These are phyloP conservation scores for Inonotus obliquus DNA, from an alignment of 1,284 basidiomycete genomes.

Conservation along the genomic window DNA sequence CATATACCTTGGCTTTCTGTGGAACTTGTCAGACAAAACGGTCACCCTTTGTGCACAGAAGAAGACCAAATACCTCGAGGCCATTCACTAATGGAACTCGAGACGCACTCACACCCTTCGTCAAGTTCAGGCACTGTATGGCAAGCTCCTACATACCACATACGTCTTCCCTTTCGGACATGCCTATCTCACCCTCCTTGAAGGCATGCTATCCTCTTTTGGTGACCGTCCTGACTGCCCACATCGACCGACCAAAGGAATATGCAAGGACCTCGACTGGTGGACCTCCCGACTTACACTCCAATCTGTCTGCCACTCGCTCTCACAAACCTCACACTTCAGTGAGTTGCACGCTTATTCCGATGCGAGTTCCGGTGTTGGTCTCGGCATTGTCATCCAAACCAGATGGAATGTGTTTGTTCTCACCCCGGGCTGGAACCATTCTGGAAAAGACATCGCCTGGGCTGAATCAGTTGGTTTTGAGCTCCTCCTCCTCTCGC, in stretches of 20 bases:
- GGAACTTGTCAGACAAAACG: neutral
- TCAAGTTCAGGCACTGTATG: constrained; percentile 2
- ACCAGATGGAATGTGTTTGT: constrained; percentile 18
- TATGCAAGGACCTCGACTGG: neutral
- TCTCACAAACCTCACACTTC: neutral
- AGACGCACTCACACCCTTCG: neutral
- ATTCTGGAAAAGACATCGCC: constrained; percentile 22
- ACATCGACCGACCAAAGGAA: neutral
- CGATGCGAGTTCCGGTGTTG: constrained; percentile 21
- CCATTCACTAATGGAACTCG: too few species aligned
- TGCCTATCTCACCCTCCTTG: neutral
- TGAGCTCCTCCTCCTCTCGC: constrained; percentile 15
- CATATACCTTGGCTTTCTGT: neutral
- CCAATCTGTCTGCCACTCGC: too few species aligned
- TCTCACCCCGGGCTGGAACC: constrained; percentile 17
- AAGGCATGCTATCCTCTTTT: neutral
- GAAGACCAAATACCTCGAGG: neutral
- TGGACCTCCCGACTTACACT: neutral
- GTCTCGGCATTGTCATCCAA: constrained; percentile 24
- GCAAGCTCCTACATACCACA: neutral
- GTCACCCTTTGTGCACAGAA: neutral
- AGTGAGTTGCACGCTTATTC: constrained; percentile 15
- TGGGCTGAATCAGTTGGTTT: constrained; percentile 19
- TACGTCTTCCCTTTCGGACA: neutral
- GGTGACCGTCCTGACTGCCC: neutral